Evolutionary conservation across 2,329 filamentous ascomycete species (phyloP).

Genomic region (Mycocentrospora acerina): DNA sequence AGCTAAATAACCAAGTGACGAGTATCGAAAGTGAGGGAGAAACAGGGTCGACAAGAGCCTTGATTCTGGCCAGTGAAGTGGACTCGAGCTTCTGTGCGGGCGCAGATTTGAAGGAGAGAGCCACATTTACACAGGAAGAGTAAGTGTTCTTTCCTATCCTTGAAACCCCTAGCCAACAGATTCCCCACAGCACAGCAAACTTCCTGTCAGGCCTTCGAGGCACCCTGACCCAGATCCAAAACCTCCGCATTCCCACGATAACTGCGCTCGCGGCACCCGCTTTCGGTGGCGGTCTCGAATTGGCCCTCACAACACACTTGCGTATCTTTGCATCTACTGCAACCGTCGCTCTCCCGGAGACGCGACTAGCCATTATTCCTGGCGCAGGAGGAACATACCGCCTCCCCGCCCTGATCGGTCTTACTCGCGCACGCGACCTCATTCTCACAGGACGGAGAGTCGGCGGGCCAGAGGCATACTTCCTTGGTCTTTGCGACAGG

Average conservation of each 20-base stretch:
- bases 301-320: slow-evolving; percentile 86
- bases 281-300: slow-evolving; percentile 89
- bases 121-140: slow-evolving; percentile 75
- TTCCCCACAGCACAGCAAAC: slow-evolving; percentile 64
- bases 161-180: slow-evolving; percentile 9
- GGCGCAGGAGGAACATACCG: slow-evolving; percentile 92
- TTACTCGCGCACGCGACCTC: slow-evolving; percentile 80
- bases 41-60: slow-evolving; percentile 67
- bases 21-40: slow-evolving; percentile 64
- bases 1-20: slow-evolving; percentile 72
- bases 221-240: slow-evolving; percentile 72
- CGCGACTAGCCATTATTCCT: slow-evolving; percentile 88
- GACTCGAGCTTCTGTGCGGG: slow-evolving; percentile 90
- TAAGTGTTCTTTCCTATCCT: slow-evolving; percentile 47
- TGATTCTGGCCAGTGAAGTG: slow-evolving; percentile 83
- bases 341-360: slow-evolving; percentile 83
- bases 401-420: slow-evolving; percentile 77
- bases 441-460: slow-evolving; percentile 89
- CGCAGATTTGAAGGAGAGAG: slow-evolving; percentile 88
- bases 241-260: slow-evolving; percentile 85
- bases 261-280: slow-evolving; percentile 82
- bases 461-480: slow-evolving; percentile 81
- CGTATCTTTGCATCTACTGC: slow-evolving; percentile 82
- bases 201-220: slow-evolving; percentile 77
- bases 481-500: slow-evolving; percentile 86